These are phyloP conservation scores for Alternaria ventricosa DNA, from an alignment of 2,329 filamentous ascomycete species.

Conservation along the genomic window DNA sequence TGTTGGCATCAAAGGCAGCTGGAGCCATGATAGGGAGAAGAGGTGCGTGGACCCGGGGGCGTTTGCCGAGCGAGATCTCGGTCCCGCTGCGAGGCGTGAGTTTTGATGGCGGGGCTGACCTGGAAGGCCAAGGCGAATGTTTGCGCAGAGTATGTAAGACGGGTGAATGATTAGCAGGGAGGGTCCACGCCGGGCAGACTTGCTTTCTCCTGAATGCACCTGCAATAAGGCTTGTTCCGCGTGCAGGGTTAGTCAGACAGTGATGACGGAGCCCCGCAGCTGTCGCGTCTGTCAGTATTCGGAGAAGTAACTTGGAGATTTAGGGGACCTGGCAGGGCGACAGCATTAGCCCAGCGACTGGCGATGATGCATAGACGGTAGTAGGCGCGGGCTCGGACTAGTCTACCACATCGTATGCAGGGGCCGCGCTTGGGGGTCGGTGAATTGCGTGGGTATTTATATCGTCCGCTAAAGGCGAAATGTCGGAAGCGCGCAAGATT, in stretches of 20 bases:
- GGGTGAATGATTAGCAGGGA: not conserved
- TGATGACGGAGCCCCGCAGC: not conserved
- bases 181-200: not conserved
- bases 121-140: constrained; percentile 5
- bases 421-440: constrained; percentile 10
- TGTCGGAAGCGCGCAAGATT: constrained; percentile 7
- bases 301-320: not conserved
- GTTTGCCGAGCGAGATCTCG: constrained; percentile 9
- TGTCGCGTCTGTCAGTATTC: not conserved
- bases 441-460: constrained; percentile 8
- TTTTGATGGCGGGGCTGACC: constrained; percentile 13
- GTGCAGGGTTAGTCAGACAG: not conserved
- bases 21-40: constrained; percentile 26
- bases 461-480: constrained; percentile 14
- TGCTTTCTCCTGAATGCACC: not conserved
- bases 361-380: constrained; percentile 17
- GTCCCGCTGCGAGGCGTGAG: constrained; percentile 7
- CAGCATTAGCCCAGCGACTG: constrained; percentile 2
- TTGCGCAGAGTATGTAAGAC: not conserved
- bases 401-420: constrained; percentile 9
- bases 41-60: constrained; percentile 9
- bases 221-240: not conserved
- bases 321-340: not conserved
- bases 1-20: constrained; percentile 18
- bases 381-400: constrained; percentile 17